A percentile compares a stretch with the other conserved stretches of the same genome.
phyloP scores from a whole-genome alignment of 2,329 filamentous ascomycete genomes.

The Talaromyces sp. region DNA sequence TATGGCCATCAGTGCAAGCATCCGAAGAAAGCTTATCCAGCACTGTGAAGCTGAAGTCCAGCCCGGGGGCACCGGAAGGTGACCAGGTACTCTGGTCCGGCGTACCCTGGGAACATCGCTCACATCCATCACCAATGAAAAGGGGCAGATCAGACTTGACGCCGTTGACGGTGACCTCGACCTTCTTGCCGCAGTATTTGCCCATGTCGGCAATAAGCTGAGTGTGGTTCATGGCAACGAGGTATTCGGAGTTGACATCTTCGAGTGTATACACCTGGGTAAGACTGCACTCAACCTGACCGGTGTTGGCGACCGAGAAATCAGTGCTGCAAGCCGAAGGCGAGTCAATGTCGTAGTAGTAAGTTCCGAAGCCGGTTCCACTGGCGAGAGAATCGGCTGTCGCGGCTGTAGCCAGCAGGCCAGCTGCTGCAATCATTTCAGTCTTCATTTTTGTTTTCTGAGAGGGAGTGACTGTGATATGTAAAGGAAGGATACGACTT shows the following conservation, averaged over 20 bases:
- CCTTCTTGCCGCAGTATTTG: conserved; percentile 8
- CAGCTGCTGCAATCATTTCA: conserved; percentile 8
- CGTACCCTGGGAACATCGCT: conserved; percentile 2
- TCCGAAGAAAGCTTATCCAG: neutral
- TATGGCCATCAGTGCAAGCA: conserved; percentile 6
- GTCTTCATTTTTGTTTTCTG: conserved; percentile 4
- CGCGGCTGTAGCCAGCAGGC: neutral
- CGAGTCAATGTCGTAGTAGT: conserved; percentile 8
- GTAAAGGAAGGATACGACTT: conserved; percentile 1
- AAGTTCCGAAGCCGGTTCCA: conserved; percentile 10
- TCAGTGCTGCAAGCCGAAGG: conserved; percentile 4
- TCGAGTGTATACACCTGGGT: conserved; percentile 8
- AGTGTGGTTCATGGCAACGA: conserved; percentile 10
- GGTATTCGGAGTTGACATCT: conserved; percentile 9
- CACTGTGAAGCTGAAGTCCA: conserved; percentile 7
- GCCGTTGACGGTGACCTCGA: conserved; percentile 8
- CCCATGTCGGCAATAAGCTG: conserved; percentile 5
- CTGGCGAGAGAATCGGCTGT: conserved; percentile 2
- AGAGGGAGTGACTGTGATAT: neutral
- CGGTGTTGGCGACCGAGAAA: conserved; percentile 1
- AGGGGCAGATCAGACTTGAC: conserved; percentile 5
- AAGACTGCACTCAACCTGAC: conserved; percentile 10
- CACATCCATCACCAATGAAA: conserved; percentile 10
- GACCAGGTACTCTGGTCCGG: neutral
- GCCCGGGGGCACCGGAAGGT: conserved; percentile 1